phyloP scores from a whole-genome alignment of 495 filamentous ascomycete genomes.

The Lindgomyces ingoldianus region DNA sequence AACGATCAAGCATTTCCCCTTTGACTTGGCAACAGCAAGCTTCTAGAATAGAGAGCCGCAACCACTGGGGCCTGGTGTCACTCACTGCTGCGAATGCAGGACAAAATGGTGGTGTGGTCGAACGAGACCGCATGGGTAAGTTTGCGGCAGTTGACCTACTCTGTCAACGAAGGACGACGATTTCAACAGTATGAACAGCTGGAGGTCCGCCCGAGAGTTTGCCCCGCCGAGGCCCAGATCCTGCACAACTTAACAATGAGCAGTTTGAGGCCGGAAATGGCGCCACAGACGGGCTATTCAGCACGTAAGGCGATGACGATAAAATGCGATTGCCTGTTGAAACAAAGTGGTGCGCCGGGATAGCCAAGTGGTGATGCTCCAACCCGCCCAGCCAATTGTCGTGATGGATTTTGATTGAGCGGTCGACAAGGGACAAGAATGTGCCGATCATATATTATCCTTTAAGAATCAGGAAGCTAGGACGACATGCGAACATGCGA shows the following conservation, averaged over 20 bases:
- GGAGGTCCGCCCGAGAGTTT: background rate
- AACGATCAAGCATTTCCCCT: conserved; percentile 11
- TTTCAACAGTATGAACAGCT: background rate
- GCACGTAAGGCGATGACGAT: conserved; percentile 1
- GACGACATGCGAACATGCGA: background rate
- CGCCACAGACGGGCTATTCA: background rate
- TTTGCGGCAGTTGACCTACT: conserved; percentile 12
- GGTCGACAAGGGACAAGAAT: background rate
- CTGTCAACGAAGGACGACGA: background rate
- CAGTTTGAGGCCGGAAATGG: background rate
- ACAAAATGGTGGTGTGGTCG: background rate
- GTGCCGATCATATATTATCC: conserved; percentile 22
- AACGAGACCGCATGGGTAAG: background rate
- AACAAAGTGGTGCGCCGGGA: background rate
- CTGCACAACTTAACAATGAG: background rate
- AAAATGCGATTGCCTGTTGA: conserved; percentile 1
- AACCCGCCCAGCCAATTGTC: conserved; percentile 9
- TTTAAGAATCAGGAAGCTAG: background rate
- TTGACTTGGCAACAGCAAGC: conserved; percentile 28
- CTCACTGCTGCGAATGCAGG: conserved; percentile 13
- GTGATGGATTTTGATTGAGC: conserved; percentile 15
- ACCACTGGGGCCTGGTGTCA: conserved; percentile 3
- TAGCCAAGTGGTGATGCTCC: background rate
- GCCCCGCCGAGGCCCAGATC: background rate
- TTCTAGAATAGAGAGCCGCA: conserved; percentile 15